These are phyloP conservation scores for Pulveroboletus sp. DNA, from an alignment of 768 basidiomycete genomes.

Conservation along the genomic window DNA sequence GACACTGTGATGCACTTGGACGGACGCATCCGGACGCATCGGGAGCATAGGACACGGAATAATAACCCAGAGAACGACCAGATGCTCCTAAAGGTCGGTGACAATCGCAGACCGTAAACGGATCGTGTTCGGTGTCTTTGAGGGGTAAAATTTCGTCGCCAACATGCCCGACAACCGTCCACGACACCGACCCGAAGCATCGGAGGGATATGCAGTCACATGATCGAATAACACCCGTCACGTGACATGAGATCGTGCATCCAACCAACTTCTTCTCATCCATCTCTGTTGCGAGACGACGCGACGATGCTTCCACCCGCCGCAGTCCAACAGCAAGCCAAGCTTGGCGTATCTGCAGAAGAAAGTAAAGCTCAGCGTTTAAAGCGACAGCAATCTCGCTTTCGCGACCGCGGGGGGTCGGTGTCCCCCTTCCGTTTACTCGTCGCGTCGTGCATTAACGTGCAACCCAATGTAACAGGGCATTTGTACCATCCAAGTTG, in stretches of 20 bases:
- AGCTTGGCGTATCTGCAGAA: constrained; percentile 38
- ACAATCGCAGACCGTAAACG: too few relatives aligned
- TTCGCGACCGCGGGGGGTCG: constrained; percentile 65
- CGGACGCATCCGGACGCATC: too few relatives aligned
- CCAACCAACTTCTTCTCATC: background rate
- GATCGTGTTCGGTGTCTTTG: too few relatives aligned
- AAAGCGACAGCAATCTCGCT: constrained; percentile 59
- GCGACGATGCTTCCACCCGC: constrained; percentile 11
- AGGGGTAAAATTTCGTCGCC: too few relatives aligned
- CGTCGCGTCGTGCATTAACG: background rate
- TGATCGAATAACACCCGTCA: background rate
- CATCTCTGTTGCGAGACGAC: too few relatives aligned
- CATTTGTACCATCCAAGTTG: constrained; percentile 47
- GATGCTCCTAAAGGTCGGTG: too few relatives aligned
- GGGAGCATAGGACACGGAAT: too few relatives aligned
- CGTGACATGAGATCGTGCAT: background rate
- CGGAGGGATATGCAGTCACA: constrained; percentile 2
- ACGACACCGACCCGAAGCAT: too few relatives aligned
- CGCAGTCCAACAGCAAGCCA: constrained; percentile 17
- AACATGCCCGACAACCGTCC: too few relatives aligned
- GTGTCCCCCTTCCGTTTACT: constrained; percentile 14
- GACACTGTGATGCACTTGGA: too few relatives aligned
- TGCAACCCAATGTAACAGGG: constrained; percentile 29
- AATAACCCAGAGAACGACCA: too few relatives aligned
- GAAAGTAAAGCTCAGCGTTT: constrained; percentile 59